phyloP scores from a whole-genome alignment of 495 filamentous ascomycete genomes.

The Aspergillus ostianus region DNA sequence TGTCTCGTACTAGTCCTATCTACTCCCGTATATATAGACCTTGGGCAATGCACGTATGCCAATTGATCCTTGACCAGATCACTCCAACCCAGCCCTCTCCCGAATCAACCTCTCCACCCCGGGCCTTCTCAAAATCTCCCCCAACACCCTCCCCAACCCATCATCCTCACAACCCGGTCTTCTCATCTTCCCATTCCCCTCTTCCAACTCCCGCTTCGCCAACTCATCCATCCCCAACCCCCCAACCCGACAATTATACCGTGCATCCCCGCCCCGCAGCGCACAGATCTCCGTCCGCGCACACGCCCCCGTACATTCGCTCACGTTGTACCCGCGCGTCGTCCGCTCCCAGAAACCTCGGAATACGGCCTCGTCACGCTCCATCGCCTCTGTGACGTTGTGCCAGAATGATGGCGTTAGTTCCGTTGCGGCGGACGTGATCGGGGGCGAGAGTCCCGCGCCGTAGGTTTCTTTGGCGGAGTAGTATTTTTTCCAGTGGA shows the following conservation, averaged over 20 bases:
- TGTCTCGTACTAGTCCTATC: neutral
- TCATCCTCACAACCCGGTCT: conserved; percentile 27
- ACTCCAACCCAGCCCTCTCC: conserved; percentile 2
- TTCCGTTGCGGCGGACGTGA: conserved; percentile 35
- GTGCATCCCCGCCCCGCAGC: conserved; percentile 38
- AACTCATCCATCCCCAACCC: neutral
- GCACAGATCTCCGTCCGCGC: conserved; percentile 39
- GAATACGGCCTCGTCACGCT: conserved; percentile 34
- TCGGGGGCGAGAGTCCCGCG: conserved; percentile 37
- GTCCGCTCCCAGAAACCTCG: conserved; percentile 38
- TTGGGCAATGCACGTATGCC: no score
- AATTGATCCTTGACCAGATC: no score
- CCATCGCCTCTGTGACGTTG: conserved; percentile 49
- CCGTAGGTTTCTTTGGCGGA: conserved; percentile 54
- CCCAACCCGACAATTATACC: conserved; percentile 27
- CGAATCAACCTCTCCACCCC: conserved; percentile 4
- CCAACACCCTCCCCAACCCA: conserved; percentile 24
- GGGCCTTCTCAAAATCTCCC: conserved; percentile 20
- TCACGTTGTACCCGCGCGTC: conserved; percentile 33
- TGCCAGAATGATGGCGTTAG: conserved; percentile 59
- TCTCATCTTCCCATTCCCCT: neutral
- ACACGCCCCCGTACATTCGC: conserved; percentile 35
- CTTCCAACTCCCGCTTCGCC: conserved; percentile 6
- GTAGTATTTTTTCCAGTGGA: conserved; percentile 53
- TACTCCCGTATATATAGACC: no score